A percentile compares a stretch with the other conserved stretches of the same genome.
phyloP scores from a whole-genome alignment of 192 early-diverging fungal species.

The Mortierella alpina region DNA sequence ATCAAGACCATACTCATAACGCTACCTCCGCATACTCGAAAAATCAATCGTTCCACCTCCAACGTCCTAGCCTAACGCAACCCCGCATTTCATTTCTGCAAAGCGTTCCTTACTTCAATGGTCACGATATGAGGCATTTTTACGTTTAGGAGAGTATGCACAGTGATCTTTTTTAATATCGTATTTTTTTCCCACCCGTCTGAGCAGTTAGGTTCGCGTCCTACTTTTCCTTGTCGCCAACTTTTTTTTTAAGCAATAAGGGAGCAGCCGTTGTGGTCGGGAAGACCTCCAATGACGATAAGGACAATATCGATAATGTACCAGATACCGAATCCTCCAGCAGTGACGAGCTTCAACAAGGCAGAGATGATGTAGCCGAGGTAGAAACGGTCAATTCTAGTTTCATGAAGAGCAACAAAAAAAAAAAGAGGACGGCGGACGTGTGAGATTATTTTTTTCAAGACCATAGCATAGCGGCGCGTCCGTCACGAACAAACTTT shows the following conservation, averaged over 20 bases:
- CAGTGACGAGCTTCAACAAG: conserved; percentile 59
- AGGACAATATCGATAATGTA: conserved; percentile 58
- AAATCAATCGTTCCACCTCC: too few species aligned
- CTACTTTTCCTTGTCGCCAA: neutral
- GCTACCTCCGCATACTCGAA: too few species aligned
- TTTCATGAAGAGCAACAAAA: neutral
- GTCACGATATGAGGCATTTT: neutral
- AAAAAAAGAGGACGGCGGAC: conserved; percentile 14
- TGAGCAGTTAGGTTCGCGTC: neutral
- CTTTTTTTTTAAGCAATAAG: conserved; percentile 28
- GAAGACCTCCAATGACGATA: conserved; percentile 53
- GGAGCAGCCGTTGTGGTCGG: conserved; percentile 55
- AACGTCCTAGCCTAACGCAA: too few species aligned
- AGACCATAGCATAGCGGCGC: too few species aligned
- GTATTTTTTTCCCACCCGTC: too few species aligned
- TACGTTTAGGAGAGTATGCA: neutral
- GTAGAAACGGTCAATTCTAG: conserved; percentile 68
- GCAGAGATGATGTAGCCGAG: conserved; percentile 63
- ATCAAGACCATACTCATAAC: too few species aligned
- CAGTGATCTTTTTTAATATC: neutral
- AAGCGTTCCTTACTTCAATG: neutral
- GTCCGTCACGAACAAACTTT: neutral
- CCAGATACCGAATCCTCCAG: conserved; percentile 62
- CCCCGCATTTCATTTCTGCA: too few species aligned
- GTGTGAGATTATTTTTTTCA: neutral